phyloP scores from a whole-genome alignment of 108 stramenopile species.

The Nitzschia sp. region DNA sequence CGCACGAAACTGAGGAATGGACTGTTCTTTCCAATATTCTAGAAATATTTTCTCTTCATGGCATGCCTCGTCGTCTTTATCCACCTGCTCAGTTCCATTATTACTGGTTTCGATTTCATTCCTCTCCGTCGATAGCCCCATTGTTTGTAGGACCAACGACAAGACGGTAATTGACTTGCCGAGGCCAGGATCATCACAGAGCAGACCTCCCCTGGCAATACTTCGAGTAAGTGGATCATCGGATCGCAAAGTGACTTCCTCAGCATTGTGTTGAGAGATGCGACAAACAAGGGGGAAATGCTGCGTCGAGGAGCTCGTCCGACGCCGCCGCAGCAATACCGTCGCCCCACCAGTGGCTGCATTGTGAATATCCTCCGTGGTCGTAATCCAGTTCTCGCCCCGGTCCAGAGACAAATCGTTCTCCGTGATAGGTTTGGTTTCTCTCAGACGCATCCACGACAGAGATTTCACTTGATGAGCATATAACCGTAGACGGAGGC shows the following conservation, averaged over 20 bases:
- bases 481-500: conserved; percentile 63
- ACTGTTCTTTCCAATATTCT: conserved; percentile 63
- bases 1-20: conserved; percentile 29
- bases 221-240: conserved; percentile 20
- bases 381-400: conserved; percentile 6
- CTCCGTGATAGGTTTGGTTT: conserved; percentile 46
- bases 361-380: conserved; percentile 49
- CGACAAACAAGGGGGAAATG: background rate
- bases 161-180: conserved; percentile 86
- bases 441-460: conserved; percentile 79
- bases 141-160: conserved; percentile 70
- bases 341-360: conserved; percentile 68
- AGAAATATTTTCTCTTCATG: conserved; percentile 51
- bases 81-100: background rate
- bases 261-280: conserved; percentile 21
- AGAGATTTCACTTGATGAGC: conserved; percentile 74
- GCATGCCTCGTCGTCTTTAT: background rate
- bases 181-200: conserved; percentile 82
- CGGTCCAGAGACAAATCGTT: conserved; percentile 11
- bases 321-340: conserved; percentile 24
- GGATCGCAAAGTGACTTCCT: conserved; percentile 8
- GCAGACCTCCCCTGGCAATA: conserved; percentile 47
- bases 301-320: background rate
- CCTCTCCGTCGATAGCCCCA: conserved; percentile 60
- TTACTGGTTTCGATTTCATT: background rate